Base-by-base conservation (phyloP, 495 filamentous ascomycete species). In the Aspergillus olivimuriae region DNA sequence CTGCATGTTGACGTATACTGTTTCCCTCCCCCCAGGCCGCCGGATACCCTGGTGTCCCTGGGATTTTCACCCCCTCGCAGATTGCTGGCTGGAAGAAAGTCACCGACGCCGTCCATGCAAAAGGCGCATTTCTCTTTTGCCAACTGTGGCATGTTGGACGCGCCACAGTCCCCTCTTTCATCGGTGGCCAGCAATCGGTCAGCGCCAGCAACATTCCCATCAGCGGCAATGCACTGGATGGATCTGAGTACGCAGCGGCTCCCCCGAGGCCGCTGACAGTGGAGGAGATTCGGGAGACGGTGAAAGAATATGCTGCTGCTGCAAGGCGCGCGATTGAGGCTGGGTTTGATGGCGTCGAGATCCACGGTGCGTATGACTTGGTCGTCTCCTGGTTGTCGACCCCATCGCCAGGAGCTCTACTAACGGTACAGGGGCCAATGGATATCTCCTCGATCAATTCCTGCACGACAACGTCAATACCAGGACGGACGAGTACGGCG, bases 331-430 rank as follows among this genome's bases (percentile, higher is more conserved):
- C 82, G 1, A 68, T 81, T 1, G 67, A 68, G 37, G 83, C 81
- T 6, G 84, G 84, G 2, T 89, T 88, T 47, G 84, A 87, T 53
- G 83, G 75, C 2, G 68, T 79, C 5, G 77, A 81, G 44, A 36
- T 79, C 8, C 75, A 81, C 47, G 74, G 67, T 53, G 65, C 65
- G 6, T 17, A 19, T 20, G 41, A 28, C 5, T 18, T 15, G 12
- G 9, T 26, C 30, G 34, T 24, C 34, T 14, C 31, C 19, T 34
- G 18, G 6, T 14, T 34, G 15, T 8, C 33, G 5, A 34, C 28
- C 20, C 7, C 11, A 28, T 6, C 24, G 6, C 11, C 5, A 28
- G 24, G 24, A 28, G 24, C 24, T 5, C 5, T 28, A 6, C 24
- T 5, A 28, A 28, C 24, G 24, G 6, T 28, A 28, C 23, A 62